Evolutionary conservation across 1,139 yeast species (phyloP).

Genomic region (Protomyces inundatus): DNA sequence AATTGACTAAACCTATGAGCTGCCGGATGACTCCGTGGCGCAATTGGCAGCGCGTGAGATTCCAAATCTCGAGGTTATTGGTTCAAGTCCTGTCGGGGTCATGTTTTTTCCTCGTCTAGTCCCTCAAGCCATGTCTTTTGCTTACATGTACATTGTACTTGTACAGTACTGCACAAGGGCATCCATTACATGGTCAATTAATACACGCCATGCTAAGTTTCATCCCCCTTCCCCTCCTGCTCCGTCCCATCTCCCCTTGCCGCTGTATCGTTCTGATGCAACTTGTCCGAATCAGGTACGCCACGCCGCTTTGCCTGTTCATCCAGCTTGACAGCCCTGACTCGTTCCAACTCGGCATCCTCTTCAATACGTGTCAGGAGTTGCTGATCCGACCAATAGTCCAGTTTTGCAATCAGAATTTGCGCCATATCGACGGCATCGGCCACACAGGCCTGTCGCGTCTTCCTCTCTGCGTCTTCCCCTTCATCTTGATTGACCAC

Average conservation of each 20-base stretch:
- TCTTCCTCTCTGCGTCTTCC: not conserved
- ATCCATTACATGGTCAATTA: no score
- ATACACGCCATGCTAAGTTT: no score
- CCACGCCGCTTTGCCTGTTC: not conserved
- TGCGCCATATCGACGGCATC: slow-evolving; percentile 21
- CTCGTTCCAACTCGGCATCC: slow-evolving; percentile 13
- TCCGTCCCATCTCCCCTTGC: not conserved
- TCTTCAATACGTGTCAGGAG: slow-evolving; percentile 8
- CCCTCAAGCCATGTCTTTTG: not conserved
- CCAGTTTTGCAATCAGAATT: slow-evolving; percentile 2
- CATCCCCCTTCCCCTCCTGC: no score
- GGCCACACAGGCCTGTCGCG: slow-evolving; percentile 7
- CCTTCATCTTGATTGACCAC: not conserved
- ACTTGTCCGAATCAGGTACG: not conserved
- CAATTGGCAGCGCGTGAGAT: slow-evolving; percentile 25
- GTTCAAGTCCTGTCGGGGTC: slow-evolving; percentile 22
- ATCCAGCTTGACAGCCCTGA: slow-evolving; percentile 1
- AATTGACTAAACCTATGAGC: no score
- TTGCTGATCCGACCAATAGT: slow-evolving; percentile 13
- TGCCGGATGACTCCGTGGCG: slow-evolving; percentile 8
- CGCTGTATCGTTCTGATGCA: not conserved
- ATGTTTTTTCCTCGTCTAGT: not conserved
- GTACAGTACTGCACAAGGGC: no score
- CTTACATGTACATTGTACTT: not conserved
- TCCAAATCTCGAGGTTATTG: slow-evolving; percentile 21